Percentiles rank a stretch among this genome's conserved stretches.
phyloP scores from a whole-genome alignment of 2,329 filamentous ascomycete species.

The Colletotrichum higginsianum region DNA sequence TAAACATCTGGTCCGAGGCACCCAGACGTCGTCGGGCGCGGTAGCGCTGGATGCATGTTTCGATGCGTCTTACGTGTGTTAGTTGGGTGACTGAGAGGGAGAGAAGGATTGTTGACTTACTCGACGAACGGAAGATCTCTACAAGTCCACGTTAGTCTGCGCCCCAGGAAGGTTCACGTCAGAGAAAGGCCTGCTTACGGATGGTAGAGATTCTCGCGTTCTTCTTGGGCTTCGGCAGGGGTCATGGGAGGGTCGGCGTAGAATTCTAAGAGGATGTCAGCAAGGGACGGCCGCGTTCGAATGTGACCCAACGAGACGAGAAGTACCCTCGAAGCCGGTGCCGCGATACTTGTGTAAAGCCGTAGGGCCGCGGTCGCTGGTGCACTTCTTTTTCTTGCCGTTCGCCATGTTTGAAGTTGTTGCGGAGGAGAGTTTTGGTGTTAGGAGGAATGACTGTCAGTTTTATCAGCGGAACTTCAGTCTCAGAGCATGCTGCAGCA shows the following conservation, averaged over 20 bases:
- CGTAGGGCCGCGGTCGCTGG: conserved; percentile 54
- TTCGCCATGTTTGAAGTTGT: conserved; percentile 9
- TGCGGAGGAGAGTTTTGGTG: not conserved
- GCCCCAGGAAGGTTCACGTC: not conserved
- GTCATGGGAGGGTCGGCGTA: conserved; percentile 86
- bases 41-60: conserved; percentile 88
- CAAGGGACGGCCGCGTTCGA: conserved; percentile 35
- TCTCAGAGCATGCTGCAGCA: not conserved
- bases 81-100: conserved; percentile 17
- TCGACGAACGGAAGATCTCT: conserved; percentile 69
- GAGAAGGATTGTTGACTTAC: conserved; percentile 55
- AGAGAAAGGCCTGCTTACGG: conserved; percentile 60
- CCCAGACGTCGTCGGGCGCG: conserved; percentile 80
- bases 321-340: conserved; percentile 79
- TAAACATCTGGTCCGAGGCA: conserved; percentile 76
- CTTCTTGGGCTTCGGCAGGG: conserved; percentile 75
- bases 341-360: conserved; percentile 61
- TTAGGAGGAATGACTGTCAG: not conserved
- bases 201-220: conserved; percentile 77
- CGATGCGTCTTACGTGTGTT: conserved; percentile 75
- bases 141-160: not conserved
- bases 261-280: conserved; percentile 66
- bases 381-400: conserved; percentile 42
- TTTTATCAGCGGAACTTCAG: not conserved
- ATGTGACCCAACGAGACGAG: conserved; percentile 25